Evolutionary conservation across 2,329 filamentous ascomycete species (phyloP).

Genomic region (Penicillium sp.): DNA sequence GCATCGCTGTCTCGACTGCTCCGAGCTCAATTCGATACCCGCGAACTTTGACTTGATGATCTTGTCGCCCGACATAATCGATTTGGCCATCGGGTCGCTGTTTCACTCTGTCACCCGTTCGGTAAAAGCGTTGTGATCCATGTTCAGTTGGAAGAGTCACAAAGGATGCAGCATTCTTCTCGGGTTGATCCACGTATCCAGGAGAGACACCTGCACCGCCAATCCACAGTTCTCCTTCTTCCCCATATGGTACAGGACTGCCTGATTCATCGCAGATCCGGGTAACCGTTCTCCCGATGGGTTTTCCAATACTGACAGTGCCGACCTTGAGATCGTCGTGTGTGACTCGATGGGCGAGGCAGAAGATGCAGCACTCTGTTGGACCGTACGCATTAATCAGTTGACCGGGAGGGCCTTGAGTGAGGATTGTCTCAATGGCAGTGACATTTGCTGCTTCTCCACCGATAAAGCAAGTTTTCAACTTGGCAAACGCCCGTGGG

Average conservation of each 20-base stretch:
- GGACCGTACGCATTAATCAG: constrained; percentile 24
- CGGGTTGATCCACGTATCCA: constrained; percentile 56
- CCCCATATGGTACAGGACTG: constrained; percentile 6
- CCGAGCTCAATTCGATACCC: constrained; percentile 85
- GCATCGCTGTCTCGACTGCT: constrained; percentile 68
- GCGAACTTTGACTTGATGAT: constrained; percentile 82
- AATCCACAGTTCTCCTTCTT: constrained; percentile 21
- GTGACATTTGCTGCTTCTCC: constrained; percentile 18
- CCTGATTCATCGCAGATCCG: constrained; percentile 13
- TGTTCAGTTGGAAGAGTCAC: not conserved
- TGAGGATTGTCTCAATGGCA: constrained; percentile 14
- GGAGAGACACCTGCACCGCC: constrained; percentile 60
- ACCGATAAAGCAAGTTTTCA: constrained; percentile 11
- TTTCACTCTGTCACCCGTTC: constrained; percentile 69
- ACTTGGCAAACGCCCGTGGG: constrained; percentile 11
- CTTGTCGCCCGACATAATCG: constrained; percentile 65
- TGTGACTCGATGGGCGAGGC: constrained; percentile 10
- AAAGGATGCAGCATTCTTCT: constrained; percentile 64
- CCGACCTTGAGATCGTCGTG: constrained; percentile 10
- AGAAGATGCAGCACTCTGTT: constrained; percentile 19
- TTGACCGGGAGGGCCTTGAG: constrained; percentile 11
- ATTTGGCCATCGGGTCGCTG: constrained; percentile 56
- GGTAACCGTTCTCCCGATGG: constrained; percentile 10
- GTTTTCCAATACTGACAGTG: constrained; percentile 39
- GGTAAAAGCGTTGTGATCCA: constrained; percentile 58